Evolutionary conservation across 352 stramenopile genomes (phyloP), one percentile per base, ranked within the genome.

Genomic region (Globisporangium polare): DNA sequence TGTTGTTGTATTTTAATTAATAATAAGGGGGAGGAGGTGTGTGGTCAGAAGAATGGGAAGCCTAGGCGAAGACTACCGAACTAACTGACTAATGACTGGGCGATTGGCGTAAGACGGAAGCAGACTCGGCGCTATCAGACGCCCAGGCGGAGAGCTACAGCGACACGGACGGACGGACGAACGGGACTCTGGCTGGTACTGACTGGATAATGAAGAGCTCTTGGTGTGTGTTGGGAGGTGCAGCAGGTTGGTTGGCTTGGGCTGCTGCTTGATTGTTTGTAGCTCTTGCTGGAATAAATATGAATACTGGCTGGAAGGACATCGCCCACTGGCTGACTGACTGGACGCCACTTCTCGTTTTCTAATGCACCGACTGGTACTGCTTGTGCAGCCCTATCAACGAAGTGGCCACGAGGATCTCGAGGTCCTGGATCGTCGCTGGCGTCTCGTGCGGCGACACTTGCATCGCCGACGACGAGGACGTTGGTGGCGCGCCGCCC

Each of bases 341-440:
- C n/a, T 62, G 55, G 27, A 58, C 17, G 22, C n/a, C 18, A 27
- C 7, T 1, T 9, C 12, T 6, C 17, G 9, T 7, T 6, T 13
- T 18, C 72, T 74, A 94, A 68, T 92, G 81, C 50, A 90, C 83
- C n/a, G 78, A 72, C 69, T 90, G 81, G 62, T 76, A 80, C 69
- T 87, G 75, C 57, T 88, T 72, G 51, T 92, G 81, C 35, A 94
- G 69, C 5, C 83, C 78, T 18, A 94, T 73, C 51, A 94, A 65
- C 39, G 85, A 94, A 39, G 81, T 80, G 9, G 83, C 85, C 1
- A 80, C 85, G 8, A 92, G 65, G 57, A 94, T 80, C 69, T 94
- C 85, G 46, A 89, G 71, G 37, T 94, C 81, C 37, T 88, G 72
- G 39, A 94, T 45, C 39, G 39, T 45, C 39, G 17, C 39, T 45